phyloP scores from a whole-genome alignment of 2,329 filamentous ascomycete genomes.

The Emericellopsis cladophorae region DNA sequence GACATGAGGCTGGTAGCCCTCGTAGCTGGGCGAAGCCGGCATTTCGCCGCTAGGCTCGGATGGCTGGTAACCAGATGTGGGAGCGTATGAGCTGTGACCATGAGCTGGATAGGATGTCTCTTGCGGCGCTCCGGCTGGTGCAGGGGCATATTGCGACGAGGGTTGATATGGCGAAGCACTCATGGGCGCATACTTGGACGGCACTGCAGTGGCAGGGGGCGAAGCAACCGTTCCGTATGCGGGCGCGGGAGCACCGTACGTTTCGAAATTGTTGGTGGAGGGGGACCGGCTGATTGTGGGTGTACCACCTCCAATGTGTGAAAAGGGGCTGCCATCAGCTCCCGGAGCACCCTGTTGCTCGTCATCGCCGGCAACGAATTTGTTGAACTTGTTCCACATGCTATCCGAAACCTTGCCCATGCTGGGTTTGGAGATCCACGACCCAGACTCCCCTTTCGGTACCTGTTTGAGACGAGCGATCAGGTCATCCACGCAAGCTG shows the following conservation, averaged over 20 bases:
- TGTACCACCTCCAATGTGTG: constrained; percentile 56
- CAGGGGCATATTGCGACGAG: constrained; percentile 37
- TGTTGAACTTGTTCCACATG: constrained; percentile 88
- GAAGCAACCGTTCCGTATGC: constrained; percentile 16
- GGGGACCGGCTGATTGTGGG: constrained; percentile 64
- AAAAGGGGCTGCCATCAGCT: constrained; percentile 65
- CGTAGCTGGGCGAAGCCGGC: constrained; percentile 3
- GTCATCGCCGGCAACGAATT: constrained; percentile 89
- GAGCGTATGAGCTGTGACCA: constrained; percentile 8
- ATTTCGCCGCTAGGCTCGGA: constrained; percentile 1
- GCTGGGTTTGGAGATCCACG: constrained; percentile 89
- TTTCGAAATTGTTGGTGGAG: constrained; percentile 58
- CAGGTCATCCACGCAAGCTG: constrained; percentile 71
- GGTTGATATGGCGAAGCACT: constrained; percentile 16
- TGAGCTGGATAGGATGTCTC: constrained; percentile 13
- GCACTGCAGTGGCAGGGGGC: constrained; percentile 18
- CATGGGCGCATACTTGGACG: constrained; percentile 25
- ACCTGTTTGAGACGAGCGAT: constrained; percentile 72
- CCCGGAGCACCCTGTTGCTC: constrained; percentile 51
- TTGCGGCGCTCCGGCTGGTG: constrained; percentile 7
- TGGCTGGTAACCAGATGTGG: constrained; percentile 13
- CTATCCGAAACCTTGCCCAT: constrained; percentile 92
- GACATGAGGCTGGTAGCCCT: constrained; percentile 16
- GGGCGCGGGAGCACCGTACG: constrained; percentile 47
- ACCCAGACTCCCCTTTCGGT: constrained; percentile 66